phyloP scores from a whole-genome alignment of 176 grass and related monocot species.

The Musa beccarii region DNA sequence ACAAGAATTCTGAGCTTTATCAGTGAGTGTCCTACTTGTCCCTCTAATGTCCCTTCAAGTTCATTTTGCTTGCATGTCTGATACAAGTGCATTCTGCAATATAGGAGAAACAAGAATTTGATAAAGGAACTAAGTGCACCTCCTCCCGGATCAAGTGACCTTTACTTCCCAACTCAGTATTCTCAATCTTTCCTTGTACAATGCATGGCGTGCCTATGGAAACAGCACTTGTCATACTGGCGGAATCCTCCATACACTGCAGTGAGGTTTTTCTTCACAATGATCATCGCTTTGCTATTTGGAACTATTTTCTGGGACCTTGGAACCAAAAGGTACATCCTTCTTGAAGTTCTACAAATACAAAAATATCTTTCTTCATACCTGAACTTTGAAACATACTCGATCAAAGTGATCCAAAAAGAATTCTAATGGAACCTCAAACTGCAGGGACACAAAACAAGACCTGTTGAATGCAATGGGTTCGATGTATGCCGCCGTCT shows the following conservation, averaged over 20 bases:
- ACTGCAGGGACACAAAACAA: constrained; percentile 30
- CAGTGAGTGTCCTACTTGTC: constrained; percentile 36
- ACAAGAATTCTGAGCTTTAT: constrained; percentile 77
- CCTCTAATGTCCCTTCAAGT: neutral
- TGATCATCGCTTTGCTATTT: constrained; percentile 45
- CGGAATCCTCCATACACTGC: constrained; percentile 82
- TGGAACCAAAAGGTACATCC: constrained; percentile 59
- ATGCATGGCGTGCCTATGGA: constrained; percentile 78
- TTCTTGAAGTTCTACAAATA: neutral
- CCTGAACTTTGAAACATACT: neutral
- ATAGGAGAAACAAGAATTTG: constrained; percentile 59
- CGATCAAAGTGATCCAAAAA: neutral
- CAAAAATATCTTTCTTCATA: neutral
- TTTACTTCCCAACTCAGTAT: constrained; percentile 55
- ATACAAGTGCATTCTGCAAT: constrained; percentile 12
- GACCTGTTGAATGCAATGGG: constrained; percentile 84
- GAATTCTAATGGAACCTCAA: constrained; percentile 10
- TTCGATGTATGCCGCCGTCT: constrained; percentile 62
- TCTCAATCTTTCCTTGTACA: constrained; percentile 49
- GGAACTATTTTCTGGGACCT: constrained; percentile 88
- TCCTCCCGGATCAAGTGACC: constrained; percentile 41
- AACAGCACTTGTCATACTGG: constrained; percentile 81
- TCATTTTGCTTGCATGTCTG: neutral
- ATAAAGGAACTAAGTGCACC: constrained; percentile 61
- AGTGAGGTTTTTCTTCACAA: constrained; percentile 61